Conservation (phyloP, 2,329 filamentous ascomycete genomes). For the Fusarium pseudocircinatum region DNA sequence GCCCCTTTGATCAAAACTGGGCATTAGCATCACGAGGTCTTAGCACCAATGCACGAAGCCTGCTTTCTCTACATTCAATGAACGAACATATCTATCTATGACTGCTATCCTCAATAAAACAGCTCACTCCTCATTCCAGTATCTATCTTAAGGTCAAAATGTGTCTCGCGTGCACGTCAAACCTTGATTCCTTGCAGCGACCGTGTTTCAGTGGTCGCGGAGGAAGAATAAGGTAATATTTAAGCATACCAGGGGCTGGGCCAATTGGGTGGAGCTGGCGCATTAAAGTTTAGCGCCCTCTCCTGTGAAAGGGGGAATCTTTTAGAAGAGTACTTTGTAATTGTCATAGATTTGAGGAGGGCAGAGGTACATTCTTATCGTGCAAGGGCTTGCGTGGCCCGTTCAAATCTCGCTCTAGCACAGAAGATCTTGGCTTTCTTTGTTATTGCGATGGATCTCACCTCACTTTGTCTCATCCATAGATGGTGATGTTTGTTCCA, state of each 20-base stretch:
- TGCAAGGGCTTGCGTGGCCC: constrained; percentile 30
- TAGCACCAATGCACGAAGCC: constrained; percentile 8
- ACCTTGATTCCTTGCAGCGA: constrained; percentile 3
- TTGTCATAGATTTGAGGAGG: accelerated
- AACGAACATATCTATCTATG: background rate
- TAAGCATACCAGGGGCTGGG: constrained; percentile 41
- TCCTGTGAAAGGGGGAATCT: background rate
- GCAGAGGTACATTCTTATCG: background rate
- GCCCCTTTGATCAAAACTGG: constrained; percentile 29
- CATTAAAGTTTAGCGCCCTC: constrained; percentile 41
- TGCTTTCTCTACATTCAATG: background rate
- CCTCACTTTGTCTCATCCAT: background rate
- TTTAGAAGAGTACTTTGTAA: background rate
- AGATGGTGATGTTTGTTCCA: background rate
- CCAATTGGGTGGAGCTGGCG: constrained; percentile 27
- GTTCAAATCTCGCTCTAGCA: constrained; percentile 2
- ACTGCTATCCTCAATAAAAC: background rate
- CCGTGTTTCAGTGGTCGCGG: constrained; percentile 26
- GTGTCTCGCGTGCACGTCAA: background rate
- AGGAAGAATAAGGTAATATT: constrained; percentile 43
- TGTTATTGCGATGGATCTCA: constrained; percentile 15
- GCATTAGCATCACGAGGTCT: constrained; percentile 14
- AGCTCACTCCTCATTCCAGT: background rate
- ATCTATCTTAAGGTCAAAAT: too few relatives aligned
- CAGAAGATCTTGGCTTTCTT: constrained; percentile 16